phyloP scores from a whole-genome alignment of 2,329 filamentous ascomycete genomes.

The Gnomoniopsis sp. region DNA sequence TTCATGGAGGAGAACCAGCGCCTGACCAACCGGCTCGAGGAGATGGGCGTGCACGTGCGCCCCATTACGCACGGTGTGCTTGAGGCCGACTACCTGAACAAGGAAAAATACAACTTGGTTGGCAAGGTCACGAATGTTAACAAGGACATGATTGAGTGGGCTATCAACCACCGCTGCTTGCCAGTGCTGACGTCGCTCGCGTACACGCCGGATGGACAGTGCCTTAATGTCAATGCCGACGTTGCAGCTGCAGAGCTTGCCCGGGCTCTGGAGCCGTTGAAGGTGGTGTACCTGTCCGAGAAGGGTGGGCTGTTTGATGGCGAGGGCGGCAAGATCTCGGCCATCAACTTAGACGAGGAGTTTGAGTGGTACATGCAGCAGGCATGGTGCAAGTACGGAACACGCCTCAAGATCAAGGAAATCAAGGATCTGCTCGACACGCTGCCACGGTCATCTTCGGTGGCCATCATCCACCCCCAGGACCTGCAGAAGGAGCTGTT shows the following conservation, averaged over 20 bases:
- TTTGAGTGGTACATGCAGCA: constrained; percentile 90
- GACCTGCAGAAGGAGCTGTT: constrained; percentile 96
- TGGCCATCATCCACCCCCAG: constrained; percentile 95
- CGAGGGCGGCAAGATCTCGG: constrained; percentile 90
- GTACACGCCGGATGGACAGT: constrained; percentile 84
- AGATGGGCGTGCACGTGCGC: constrained; percentile 82
- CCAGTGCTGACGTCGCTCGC: constrained; percentile 96
- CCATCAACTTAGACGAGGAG: constrained; percentile 96
- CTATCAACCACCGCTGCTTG: constrained; percentile 85
- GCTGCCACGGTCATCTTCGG: constrained; percentile 86
- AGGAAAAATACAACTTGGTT: constrained; percentile 92
- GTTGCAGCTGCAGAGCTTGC: constrained; percentile 93
- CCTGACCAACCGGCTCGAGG: constrained; percentile 83
- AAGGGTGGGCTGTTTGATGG: constrained; percentile 96
- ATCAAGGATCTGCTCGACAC: constrained; percentile 90
- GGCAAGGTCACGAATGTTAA: constrained; percentile 94
- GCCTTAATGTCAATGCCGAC: constrained; percentile 97
- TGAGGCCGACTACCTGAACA: constrained; percentile 89
- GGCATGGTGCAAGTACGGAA: constrained; percentile 93
- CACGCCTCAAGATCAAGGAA: constrained; percentile 93
- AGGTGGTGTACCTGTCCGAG: constrained; percentile 98
- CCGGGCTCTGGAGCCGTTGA: constrained; percentile 82
- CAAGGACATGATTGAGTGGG: constrained; percentile 83
- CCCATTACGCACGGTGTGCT: constrained; percentile 90
- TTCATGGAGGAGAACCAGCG: constrained; percentile 96